phyloP scores from a whole-genome alignment of 768 basidiomycete species.

The Leccinum pellstonianum region DNA sequence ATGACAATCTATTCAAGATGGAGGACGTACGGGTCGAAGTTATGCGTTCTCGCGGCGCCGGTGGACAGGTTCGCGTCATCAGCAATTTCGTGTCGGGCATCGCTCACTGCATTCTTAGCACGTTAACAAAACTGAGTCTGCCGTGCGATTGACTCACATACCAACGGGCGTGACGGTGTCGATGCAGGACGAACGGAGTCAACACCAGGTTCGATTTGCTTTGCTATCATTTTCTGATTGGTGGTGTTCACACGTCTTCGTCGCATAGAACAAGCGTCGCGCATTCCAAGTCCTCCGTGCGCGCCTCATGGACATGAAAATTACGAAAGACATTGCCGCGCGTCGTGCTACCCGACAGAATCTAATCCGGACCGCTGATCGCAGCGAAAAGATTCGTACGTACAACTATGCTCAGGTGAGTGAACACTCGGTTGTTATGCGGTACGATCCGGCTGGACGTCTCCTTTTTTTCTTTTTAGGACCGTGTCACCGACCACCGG shows the following conservation, averaged over 20 bases:
- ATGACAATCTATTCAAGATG: conserved; percentile 74
- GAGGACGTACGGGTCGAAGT: conserved; percentile 90
- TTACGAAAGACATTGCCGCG: conserved; percentile 66
- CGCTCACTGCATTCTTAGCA: conserved; percentile 51
- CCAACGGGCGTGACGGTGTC: conserved; percentile 94
- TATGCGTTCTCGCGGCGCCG: conserved; percentile 96
- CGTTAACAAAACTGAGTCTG: conserved; percentile 98
- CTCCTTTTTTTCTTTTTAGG: conserved; percentile 41
- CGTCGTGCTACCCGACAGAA: conserved; percentile 66
- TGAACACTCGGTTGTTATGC: not conserved
- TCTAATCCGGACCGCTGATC: conserved; percentile 78
- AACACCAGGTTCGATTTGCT: conserved; percentile 68
- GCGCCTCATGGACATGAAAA: conserved; percentile 78
- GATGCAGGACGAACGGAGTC: conserved; percentile 97
- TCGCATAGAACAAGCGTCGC: conserved; percentile 76
- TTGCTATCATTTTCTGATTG: not conserved
- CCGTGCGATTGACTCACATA: conserved; percentile 88
- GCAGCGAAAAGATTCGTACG: conserved; percentile 94
- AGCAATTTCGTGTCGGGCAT: not conserved
- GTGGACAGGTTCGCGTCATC: conserved; percentile 71
- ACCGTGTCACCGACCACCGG: conserved; percentile 91
- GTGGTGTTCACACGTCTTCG: not conserved
- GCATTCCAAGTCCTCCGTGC: conserved; percentile 90
- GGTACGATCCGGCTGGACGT: not conserved
- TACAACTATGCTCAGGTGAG: conserved; percentile 88